phyloP scores from a whole-genome alignment of 2,329 filamentous ascomycete species.

The Penicillium sp. region DNA sequence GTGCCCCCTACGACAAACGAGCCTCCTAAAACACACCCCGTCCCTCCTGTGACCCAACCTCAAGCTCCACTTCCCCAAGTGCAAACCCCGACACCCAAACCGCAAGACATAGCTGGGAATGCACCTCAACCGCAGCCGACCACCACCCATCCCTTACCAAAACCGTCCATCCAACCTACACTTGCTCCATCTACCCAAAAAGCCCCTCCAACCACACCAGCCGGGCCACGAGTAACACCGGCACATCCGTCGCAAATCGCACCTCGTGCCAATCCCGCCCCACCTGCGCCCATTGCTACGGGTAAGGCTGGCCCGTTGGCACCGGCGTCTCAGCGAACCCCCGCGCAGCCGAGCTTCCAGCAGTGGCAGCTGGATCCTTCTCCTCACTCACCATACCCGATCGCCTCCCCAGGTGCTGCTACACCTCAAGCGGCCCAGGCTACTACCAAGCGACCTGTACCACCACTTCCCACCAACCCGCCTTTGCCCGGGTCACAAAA shows the following conservation, averaged over 20 bases:
- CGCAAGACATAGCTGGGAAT: constrained; percentile 13
- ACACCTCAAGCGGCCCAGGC: constrained; percentile 18
- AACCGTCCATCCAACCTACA: constrained; percentile 23
- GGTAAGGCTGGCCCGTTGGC: constrained; percentile 21
- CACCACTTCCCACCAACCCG: constrained; percentile 21
- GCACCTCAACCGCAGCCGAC: constrained; percentile 17
- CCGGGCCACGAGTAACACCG: constrained; percentile 17
- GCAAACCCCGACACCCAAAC: constrained; percentile 13
- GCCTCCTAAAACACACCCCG: constrained; percentile 7
- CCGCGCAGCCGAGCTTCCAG: constrained; percentile 36
- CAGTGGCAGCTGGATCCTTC: constrained; percentile 39
- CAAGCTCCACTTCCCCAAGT: constrained; percentile 7
- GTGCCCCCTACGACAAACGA: constrained; percentile 5
- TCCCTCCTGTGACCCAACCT: constrained; percentile 8
- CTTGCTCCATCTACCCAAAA: constrained; percentile 21
- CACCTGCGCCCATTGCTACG: constrained; percentile 14
- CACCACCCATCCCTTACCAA: constrained; percentile 22
- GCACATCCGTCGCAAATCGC: constrained; percentile 30
- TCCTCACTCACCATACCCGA: constrained; percentile 33
- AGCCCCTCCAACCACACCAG: constrained; percentile 22
- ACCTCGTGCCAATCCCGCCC: constrained; percentile 20
- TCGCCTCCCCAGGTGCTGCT: constrained; percentile 24
- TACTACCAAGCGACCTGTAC: constrained; percentile 22
- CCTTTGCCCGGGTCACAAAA: constrained; percentile 16
- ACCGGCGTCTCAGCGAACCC: constrained; percentile 22